Base-by-base conservation (phyloP, 2,329 filamentous ascomycete species). In the Hymenoscyphus fraxineus region DNA sequence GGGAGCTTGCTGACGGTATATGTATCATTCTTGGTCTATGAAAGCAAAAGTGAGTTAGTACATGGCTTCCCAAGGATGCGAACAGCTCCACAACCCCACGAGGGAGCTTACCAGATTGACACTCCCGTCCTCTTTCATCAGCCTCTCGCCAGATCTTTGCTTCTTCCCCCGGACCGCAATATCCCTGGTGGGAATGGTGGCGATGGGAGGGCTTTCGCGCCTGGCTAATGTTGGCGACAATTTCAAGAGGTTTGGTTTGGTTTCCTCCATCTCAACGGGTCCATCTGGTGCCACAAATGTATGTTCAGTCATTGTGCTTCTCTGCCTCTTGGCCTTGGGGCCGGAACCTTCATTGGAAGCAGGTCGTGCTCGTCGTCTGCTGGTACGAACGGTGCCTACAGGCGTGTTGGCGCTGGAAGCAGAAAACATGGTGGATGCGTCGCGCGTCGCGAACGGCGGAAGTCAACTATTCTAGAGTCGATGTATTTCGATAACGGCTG, bases 1-100 rank as follows among this genome's bases (percentile, higher is more conserved):
- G 91, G 91, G 39, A 97, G 83, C 76, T 93, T 93, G 77, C 90
- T 91, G 67, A 96, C 91, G 55, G 85, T 89, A 76, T 95, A 97
- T 68, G 91, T 91, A 74, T 88, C 88, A 73, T 91, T 97, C 74
- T 88, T 92, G 47, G 91, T 92, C 90, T 96, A 66, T 7, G 57
- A 44, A 63, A 19, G 61, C 10, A 39, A 59, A 40, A 47, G 64
- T 61, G n/a, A 54, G 19, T 54, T 22, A 54, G 19, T 54, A 27
- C 47, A 54, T 54, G 13, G 47, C n/a, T 27, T 22, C n/a, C 22
- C 19, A 54, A 54, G 47, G 47, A 22, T 13, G 10, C 22, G 47
- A 54, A 54, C 47, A 54, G 47, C 19, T 54, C 19, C 44, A 35
- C 35, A 13, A 54, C 47, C 12, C 9, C 19, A 27, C 47, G 19